Evolutionary conservation across 2,329 filamentous ascomycete species (phyloP), one percentile per base, ranked within the genome.

Genomic region (Verticillium nubilum): DNA sequence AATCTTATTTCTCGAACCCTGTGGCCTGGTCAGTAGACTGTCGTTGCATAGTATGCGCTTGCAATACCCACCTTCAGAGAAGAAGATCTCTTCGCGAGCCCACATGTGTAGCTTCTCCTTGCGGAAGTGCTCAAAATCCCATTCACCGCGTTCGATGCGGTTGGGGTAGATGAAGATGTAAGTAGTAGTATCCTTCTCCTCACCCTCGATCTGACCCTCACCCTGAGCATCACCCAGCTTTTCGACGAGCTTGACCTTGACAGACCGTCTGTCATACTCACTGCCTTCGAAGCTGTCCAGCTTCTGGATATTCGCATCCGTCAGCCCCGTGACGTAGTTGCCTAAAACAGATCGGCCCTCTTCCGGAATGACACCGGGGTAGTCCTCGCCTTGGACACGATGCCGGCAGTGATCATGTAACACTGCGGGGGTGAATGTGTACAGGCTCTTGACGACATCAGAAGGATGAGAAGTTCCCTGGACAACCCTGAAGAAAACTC

Each of bases 121-220:
- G 62, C 88, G 85, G 70, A 97, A 98, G 63, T 90, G 86, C 54
- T 88, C 86, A 75, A 92, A 95, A 71, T 96, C 91, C 94, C 94
- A 98, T 72, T 97, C 92, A 25, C 77, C 74, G 31, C 83, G 78
- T 72, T 96, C 91, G 19, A 98, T 75, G 0, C 68, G 37, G 0
- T 73, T 64, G 17, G 76, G 71, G 1, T 76, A 63, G 52, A 78
- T 76, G 73, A 83, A 92, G 5, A 92, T 80, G 70, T 93, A 93
- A 13, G 86, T 85, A 57, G 82, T 77, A 2, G 86, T 82, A 61
- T 79, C 73, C 56, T 82, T 79, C 64, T 80, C 75, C 55, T 80
- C 77, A 17, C 73, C 76, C 59, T 77, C 74, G 2, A 73, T 68
- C 50, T 76, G 69, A n/a, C 76, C 77, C 15, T 74, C 70, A 15